These are phyloP conservation scores for Ceratonia siliqua DNA, from an alignment of 306 rosid genomes.

Conservation along the genomic window DNA sequence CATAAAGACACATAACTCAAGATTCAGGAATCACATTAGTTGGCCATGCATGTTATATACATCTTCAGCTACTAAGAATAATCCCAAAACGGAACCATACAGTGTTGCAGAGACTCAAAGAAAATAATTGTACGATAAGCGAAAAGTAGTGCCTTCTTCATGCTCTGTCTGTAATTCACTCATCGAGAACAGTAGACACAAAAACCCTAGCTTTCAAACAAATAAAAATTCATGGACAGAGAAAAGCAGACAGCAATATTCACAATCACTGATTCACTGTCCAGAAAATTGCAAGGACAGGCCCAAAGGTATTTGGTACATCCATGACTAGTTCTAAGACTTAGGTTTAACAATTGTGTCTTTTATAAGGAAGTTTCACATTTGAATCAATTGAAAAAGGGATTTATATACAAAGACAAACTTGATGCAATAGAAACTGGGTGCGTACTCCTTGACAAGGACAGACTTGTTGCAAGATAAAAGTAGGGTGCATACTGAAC, in stretches of 20 bases:
- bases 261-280: slow-evolving; percentile 17
- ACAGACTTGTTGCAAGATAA: neutral
- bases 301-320: slow-evolving; percentile 9
- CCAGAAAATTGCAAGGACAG: neutral
- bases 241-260: neutral
- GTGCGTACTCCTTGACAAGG: neutral
- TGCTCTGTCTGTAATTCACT: neutral
- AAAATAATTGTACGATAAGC: neutral
- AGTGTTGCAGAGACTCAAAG: slow-evolving; percentile 5
- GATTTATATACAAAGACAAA: neutral
- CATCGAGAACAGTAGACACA: neutral
- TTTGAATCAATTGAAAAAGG: slow-evolving; percentile 4
- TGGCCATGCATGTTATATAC: slow-evolving; percentile 18
- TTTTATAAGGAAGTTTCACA: slow-evolving; percentile 16
- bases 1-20: slow-evolving; percentile 28
- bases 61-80: slow-evolving; percentile 14
- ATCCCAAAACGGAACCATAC: neutral
- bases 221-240: slow-evolving; percentile 1
- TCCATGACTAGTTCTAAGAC: neutral
- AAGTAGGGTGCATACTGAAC: neutral
- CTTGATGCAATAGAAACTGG: neutral
- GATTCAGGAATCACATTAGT: neutral
- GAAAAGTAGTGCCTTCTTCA: neutral
- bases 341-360: neutral
- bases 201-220: neutral